A percentile compares a stretch with the other conserved stretches of the same genome.
Conservation (phyloP, 179 eudicot species). For the Patellifolia procumbens region DNA sequence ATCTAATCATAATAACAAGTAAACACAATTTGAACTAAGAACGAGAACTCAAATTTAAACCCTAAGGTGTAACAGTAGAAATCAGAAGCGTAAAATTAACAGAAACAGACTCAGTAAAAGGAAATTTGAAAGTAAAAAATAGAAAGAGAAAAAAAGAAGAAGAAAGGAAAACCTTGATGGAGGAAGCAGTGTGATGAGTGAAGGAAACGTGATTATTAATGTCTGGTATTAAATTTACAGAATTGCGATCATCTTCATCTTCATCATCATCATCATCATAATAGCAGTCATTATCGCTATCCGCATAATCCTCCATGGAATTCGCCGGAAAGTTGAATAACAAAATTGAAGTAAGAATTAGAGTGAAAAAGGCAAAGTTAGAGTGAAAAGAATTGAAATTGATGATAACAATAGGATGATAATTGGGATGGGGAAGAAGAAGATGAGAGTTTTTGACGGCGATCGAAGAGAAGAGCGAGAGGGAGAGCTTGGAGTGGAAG, state of each 20-base stretch:
- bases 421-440: background rate
- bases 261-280: constrained; percentile 21
- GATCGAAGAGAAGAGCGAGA: background rate
- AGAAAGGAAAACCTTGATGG: constrained; percentile 30
- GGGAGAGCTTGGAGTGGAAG: background rate
- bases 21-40: background rate
- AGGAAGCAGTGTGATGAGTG: constrained; percentile 20
- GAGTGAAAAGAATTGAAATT: background rate
- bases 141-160: too few species aligned
- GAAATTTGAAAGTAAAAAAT: background rate
- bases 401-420: background rate
- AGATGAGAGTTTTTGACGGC: background rate
- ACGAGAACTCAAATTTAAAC: background rate
- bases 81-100: background rate
- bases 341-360: background rate
- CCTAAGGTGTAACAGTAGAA: background rate
- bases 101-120: background rate
- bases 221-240: constrained; percentile 26
- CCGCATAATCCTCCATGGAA: constrained; percentile 29
- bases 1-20: too few species aligned
- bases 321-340: background rate
- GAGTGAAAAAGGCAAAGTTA: background rate
- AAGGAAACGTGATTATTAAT: constrained; percentile 16
- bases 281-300: constrained; percentile 33
- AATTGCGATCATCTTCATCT: constrained; percentile 31